Conservation (phyloP, 495 filamentous ascomycete species). For the Daldinia caldariorum region DNA sequence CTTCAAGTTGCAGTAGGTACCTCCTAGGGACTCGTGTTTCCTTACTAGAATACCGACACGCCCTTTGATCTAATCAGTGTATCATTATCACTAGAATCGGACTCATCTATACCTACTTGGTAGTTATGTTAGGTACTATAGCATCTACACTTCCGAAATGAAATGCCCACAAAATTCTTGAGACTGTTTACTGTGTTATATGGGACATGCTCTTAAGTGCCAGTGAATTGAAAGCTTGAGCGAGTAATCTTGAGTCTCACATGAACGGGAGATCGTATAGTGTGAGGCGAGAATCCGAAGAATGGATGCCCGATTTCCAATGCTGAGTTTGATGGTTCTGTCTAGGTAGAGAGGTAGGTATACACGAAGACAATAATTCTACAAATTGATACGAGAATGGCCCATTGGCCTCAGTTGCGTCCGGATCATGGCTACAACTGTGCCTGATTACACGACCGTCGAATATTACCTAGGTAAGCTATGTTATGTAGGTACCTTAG, state of each 20-base stretch:
- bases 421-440: slow-evolving; percentile 17
- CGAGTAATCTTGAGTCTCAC: not conserved
- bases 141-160: too few relatives aligned
- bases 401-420: not conserved
- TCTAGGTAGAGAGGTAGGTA: slow-evolving; percentile 13
- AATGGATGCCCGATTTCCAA: slow-evolving; percentile 14
- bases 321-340: slow-evolving; percentile 40
- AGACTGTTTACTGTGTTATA: too few relatives aligned
- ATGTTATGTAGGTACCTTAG: too few relatives aligned
- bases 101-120: too few relatives aligned
- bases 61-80: too few relatives aligned
- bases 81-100: too few relatives aligned
- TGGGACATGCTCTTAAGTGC: not conserved
- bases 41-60: too few relatives aligned
- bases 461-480: slow-evolving; percentile 4
- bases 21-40: too few relatives aligned
- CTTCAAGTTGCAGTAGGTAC: too few relatives aligned
- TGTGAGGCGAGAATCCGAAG: not conserved
- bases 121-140: too few relatives aligned
- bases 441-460: not conserved
- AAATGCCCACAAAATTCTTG: too few relatives aligned
- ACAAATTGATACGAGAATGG: slow-evolving; percentile 30
- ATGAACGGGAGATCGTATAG: not conserved
- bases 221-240: not conserved
- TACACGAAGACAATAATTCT: slow-evolving; percentile 29